phyloP scores from a whole-genome alignment of 148 eudicot species.

The Tetragonia tetragonoides region DNA sequence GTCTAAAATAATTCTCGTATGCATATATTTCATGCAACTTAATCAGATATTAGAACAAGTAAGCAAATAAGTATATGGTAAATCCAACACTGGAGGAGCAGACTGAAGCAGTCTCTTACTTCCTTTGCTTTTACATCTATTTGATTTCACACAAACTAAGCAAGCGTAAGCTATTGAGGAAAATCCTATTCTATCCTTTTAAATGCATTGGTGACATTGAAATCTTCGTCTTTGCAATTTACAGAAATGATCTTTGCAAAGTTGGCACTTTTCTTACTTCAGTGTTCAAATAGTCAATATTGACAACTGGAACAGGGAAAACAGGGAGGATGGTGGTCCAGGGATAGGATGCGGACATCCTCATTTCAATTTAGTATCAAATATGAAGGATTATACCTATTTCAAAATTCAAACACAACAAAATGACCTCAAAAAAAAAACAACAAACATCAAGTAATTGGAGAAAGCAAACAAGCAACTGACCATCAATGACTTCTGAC shows the following conservation, averaged over 20 bases:
- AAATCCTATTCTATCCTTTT: neutral
- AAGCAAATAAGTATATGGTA: neutral
- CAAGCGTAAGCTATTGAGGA: neutral
- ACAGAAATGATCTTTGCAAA: neutral
- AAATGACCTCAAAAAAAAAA: neutral
- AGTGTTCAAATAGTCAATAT: neutral
- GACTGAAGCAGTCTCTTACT: neutral
- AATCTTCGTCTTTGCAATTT: neutral
- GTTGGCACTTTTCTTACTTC: neutral
- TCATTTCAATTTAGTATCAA: neutral
- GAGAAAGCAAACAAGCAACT: conserved; percentile 14
- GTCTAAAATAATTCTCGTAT: neutral
- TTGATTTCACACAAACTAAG: neutral
- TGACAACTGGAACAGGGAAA: neutral
- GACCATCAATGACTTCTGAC: conserved; percentile 29
- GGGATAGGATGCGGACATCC: neutral
- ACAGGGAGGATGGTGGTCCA: neutral
- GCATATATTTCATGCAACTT: neutral
- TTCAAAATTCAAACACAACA: neutral
- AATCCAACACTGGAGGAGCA: neutral
- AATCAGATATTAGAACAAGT: neutral
- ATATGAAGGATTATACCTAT: neutral
- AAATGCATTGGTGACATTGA: neutral
- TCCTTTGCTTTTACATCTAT: neutral
- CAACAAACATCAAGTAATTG: neutral